These are phyloP conservation scores for Coemansia sp. DNA, from an alignment of 371 early-diverging fungal species.

Conservation along the genomic window DNA sequence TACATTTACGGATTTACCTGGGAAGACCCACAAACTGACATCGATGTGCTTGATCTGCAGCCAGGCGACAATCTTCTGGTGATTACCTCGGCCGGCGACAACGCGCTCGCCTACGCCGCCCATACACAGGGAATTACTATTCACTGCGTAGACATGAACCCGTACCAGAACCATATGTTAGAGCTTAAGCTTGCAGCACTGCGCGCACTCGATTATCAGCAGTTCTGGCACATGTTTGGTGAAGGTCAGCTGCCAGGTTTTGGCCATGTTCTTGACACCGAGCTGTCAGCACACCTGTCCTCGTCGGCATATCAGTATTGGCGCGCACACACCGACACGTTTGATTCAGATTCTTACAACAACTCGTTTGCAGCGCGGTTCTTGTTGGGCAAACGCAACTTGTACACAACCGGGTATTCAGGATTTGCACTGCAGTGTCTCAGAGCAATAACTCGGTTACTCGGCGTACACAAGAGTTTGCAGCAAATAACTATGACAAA, in stretches of 20 bases:
- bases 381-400: constrained; percentile 57
- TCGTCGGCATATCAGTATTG: constrained; percentile 78
- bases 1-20: constrained; percentile 88
- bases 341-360: background rate
- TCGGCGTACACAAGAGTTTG: constrained; percentile 61
- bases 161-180: constrained; percentile 84
- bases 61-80: constrained; percentile 72
- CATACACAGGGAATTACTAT: constrained; percentile 67
- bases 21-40: constrained; percentile 82
- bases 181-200: constrained; percentile 81
- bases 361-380: constrained; percentile 14
- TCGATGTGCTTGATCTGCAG: constrained; percentile 65
- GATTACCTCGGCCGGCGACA: constrained; percentile 87
- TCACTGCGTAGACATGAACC: constrained; percentile 86
- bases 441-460: constrained; percentile 62
- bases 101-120: constrained; percentile 78
- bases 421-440: constrained; percentile 74
- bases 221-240: constrained; percentile 84
- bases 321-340: constrained; percentile 56
- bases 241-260: constrained; percentile 69
- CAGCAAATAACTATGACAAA: constrained; percentile 59
- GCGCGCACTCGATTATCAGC: constrained; percentile 58
- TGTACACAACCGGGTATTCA: constrained; percentile 84
- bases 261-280: constrained; percentile 60
- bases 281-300: constrained; percentile 71